A percentile compares a stretch with the other conserved stretches of the same genome.
These are phyloP conservation scores for Ogataea ganodermae DNA, from an alignment of 805 yeast species.

Conservation along the genomic window DNA sequence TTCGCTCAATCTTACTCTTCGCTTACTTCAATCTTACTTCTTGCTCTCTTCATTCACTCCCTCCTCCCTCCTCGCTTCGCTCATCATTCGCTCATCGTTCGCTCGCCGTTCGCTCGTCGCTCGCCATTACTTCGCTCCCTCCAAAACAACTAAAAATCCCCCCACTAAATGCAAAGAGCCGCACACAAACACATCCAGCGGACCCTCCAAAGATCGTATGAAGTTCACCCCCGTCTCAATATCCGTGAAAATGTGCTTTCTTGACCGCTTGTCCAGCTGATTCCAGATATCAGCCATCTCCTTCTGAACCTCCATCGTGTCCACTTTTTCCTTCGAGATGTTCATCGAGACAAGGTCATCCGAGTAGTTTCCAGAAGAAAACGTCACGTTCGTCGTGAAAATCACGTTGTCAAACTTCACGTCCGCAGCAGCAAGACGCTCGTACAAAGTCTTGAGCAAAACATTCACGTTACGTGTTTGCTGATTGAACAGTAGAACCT, in stretches of 20 bases:
- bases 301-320: constrained; percentile 78
- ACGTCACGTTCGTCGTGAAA: constrained; percentile 90
- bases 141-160: constrained; percentile 85
- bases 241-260: constrained; percentile 59
- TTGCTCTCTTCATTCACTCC: not conserved
- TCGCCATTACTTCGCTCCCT: too few relatives aligned
- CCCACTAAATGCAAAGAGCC: constrained; percentile 96
- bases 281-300: constrained; percentile 72
- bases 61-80: not conserved
- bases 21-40: too few relatives aligned
- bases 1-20: too few relatives aligned
- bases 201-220: constrained; percentile 48
- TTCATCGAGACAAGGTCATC: constrained; percentile 85
- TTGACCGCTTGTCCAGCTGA: constrained; percentile 44
- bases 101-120: constrained; percentile 22
- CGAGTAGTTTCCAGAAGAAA: constrained; percentile 78
- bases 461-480: constrained; percentile 85
- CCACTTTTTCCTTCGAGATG: constrained; percentile 76
- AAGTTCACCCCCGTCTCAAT: constrained; percentile 72
- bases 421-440: constrained; percentile 38
- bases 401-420: constrained; percentile 70
- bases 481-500: constrained; percentile 82
- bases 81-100: not conserved
- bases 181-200: constrained; percentile 80
- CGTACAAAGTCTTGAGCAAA: constrained; percentile 56